Evolutionary conservation across 805 yeast genomes (phyloP).

Genomic region (Suhomyces prunicola): DNA sequence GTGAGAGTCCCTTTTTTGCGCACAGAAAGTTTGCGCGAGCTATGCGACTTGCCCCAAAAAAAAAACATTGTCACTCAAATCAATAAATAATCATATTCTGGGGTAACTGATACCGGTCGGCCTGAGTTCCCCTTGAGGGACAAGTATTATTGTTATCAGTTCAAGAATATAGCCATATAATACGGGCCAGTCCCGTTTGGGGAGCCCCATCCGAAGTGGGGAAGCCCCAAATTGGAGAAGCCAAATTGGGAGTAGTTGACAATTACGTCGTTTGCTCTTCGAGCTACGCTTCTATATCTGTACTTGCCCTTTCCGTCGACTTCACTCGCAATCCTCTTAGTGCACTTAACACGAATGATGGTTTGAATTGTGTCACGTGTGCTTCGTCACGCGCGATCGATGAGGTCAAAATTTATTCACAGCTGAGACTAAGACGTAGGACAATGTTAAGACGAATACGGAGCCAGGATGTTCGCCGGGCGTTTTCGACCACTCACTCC

Average conservation of each 20-base stretch:
- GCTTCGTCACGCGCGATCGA: not conserved
- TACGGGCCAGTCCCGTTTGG: not conserved
- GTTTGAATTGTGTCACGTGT: not conserved
- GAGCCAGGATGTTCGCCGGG: not conserved
- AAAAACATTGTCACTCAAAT: not conserved
- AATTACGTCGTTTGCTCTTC: not conserved
- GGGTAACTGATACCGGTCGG: conserved; percentile 1
- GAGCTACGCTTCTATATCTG: not conserved
- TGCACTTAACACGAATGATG: too few species aligned
- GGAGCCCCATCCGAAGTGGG: not conserved
- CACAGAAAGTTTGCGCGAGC: not conserved
- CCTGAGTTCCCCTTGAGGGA: not conserved
- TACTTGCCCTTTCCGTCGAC: not conserved
- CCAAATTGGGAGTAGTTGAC: too few species aligned
- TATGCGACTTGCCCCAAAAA: not conserved
- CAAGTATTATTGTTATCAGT: not conserved
- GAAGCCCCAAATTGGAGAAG: not conserved
- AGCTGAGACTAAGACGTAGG: not conserved
- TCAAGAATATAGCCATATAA: not conserved
- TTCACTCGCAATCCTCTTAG: not conserved
- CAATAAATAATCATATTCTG: not conserved
- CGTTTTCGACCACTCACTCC: not conserved
- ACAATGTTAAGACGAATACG: conserved; percentile 1
- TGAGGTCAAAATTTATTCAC: conserved; percentile 2
- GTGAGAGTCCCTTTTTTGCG: not conserved